Base-by-base conservation (phyloP, 768 basidiomycete species). In the Rhodotorula toruloides region DNA sequence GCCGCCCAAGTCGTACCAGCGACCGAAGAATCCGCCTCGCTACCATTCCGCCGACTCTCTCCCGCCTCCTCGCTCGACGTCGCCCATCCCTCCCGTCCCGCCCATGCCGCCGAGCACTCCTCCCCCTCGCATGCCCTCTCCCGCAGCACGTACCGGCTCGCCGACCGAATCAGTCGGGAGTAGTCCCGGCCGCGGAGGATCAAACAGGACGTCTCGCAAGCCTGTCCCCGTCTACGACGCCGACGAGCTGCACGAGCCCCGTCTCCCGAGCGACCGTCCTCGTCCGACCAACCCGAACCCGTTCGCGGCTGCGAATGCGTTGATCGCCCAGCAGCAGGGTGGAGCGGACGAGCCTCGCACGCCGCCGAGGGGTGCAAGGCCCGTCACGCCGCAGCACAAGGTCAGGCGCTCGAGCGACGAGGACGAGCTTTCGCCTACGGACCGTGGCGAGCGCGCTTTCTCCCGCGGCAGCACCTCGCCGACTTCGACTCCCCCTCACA, bases 1-100 rank as follows among this genome's bases (percentile, higher is more conserved):
- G 64, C 53, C 64, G 21, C 64, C 58, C 42, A 59, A 65, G 54
- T 58, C 59, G 46, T 59, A 65, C 58, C 53, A 44, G 25, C 59
- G 65, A 9, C 65, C 65, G 5, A 44, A 61, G 54, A 67, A 67
- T 50, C 65, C 65, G 1, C 58, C 58, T 31, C 58, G 58, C 39
- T 32, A 13, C 21, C 40, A 40, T 19, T 49, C 58, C 12, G 12
- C 49, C 48, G 58, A 60, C 39, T 48, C 39, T 40, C 49, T 50
- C 40, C 49, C 58, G 36, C 49, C 39, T 27, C 29, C 14, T 17
- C 58, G 43, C 48, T 44, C 47, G 44, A n/a, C 48, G 39, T 29
- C 60, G 31, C 43, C 53, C 42, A 43, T 25, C 59, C 37, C 32
- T 37, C n/a, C 43, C 21, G 17, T 34, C 36, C 31, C 48, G 29